Conservation (phyloP, 2,329 filamentous ascomycete species). For the Ceratocystis diversiconidia region DNA sequence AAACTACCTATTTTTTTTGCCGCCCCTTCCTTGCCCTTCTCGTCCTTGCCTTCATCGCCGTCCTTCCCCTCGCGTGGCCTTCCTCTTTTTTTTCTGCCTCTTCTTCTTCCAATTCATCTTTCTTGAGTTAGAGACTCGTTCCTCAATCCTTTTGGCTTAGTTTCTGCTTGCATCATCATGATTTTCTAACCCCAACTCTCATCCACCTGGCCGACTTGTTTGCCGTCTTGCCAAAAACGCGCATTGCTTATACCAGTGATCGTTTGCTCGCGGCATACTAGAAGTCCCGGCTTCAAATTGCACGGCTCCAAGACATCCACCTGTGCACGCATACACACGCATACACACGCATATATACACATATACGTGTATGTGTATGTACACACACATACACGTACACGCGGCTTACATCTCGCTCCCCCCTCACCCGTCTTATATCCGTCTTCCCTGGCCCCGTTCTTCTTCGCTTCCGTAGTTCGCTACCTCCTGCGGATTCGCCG, state of each 20-base stretch:
- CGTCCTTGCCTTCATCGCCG: not conserved
- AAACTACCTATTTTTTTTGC: too few relatives aligned
- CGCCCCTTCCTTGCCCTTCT: not conserved
- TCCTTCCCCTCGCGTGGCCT: not conserved
- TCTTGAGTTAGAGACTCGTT: not conserved
- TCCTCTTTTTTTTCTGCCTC: not conserved
- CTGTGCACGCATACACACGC: not conserved
- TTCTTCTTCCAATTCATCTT: not conserved
- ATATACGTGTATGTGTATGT: too few relatives aligned
- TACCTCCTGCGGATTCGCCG: not conserved
- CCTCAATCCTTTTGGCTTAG: not conserved
- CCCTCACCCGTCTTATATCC: not conserved
- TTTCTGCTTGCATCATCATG: not conserved
- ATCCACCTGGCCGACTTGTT: not conserved
- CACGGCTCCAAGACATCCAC: too few relatives aligned
- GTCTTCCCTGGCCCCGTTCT: not conserved
- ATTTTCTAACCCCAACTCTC: not conserved
- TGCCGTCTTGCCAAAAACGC: slow-evolving; percentile 2
- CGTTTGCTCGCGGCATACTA: not conserved
- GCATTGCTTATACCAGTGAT: not conserved
- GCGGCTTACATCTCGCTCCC: not conserved
- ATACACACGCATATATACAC: not conserved
- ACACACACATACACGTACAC: not conserved
- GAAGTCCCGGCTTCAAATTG: not conserved
- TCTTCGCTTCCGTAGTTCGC: not conserved